phyloP scores from a whole-genome alignment of 1,284 basidiomycete genomes.

The Pterula multifida region DNA sequence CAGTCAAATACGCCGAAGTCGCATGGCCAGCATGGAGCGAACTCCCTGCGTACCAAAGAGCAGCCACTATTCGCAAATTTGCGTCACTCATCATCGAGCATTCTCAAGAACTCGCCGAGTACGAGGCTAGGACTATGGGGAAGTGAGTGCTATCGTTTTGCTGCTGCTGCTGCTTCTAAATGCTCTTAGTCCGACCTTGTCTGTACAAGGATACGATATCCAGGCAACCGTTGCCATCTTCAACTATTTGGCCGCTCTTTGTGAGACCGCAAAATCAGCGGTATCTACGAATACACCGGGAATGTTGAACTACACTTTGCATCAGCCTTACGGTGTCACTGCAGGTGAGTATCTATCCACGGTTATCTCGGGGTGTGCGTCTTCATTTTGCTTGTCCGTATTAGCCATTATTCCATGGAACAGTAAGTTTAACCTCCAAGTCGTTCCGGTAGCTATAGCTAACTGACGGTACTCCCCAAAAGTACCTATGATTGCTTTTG shows the following conservation, averaged over 20 bases:
- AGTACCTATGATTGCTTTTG: not conserved
- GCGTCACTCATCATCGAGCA: not conserved
- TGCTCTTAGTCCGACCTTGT: not conserved
- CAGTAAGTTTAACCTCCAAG: not conserved
- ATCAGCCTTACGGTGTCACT: slow-evolving; percentile 4
- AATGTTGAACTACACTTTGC: slow-evolving; percentile 1
- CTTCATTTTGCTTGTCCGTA: not conserved
- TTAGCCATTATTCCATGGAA: slow-evolving; percentile 3
- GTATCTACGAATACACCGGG: slow-evolving; percentile 4
- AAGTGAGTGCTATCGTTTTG: not conserved
- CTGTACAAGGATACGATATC: not conserved
- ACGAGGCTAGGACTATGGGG: slow-evolving; percentile 1
- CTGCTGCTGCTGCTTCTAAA: not conserved
- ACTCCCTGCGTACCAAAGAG: not conserved
- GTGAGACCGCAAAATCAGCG: not conserved
- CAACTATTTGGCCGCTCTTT: slow-evolving; percentile 2
- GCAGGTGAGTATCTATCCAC: not conserved
- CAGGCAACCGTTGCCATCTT: not conserved
- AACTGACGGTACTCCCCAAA: not conserved
- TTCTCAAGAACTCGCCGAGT: slow-evolving; percentile 1
- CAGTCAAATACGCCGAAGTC: slow-evolving; percentile 3
- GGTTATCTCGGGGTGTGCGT: not conserved
- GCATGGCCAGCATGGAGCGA: slow-evolving; percentile 5
- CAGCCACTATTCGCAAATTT: not conserved
- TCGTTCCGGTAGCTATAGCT: not conserved